Base-by-base conservation (phyloP, 2,329 filamentous ascomycete genomes). In the Polytolypa hystricis region DNA sequence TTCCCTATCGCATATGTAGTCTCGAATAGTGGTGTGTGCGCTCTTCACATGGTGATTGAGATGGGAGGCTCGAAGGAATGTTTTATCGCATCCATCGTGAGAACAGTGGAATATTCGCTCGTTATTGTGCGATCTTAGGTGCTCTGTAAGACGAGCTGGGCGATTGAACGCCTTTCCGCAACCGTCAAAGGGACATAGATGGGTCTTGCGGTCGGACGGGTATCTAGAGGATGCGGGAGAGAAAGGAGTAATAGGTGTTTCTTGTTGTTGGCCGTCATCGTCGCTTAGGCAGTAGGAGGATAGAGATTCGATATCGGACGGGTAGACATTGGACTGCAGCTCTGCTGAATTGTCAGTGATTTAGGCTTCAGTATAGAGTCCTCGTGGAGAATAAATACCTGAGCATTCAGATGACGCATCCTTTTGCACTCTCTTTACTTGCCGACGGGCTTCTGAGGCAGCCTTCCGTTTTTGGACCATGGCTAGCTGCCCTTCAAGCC, bases 161-260 rank as follows among this genome's bases (percentile, higher is more conserved):
- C 89, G 79, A 57, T 93, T 93, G 67, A 91, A 96, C 5, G 79
- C 77, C 62, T 93, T 93, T 40, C 66, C 62, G 55, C 89, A 96
- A 44, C 70, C 74, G 8, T 79, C 72, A 55, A 76, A 79, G 1
- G 80, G 77, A 61, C 89, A 95, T 37, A 67, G 65, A 45, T 86
- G 79, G 4, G 76, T 86, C 65, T 93, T 93, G 40, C 77, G 69
- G 54, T 75, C 83, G 28, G 78, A 83, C 3, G 79, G 79, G 42
- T 61, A 63, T 45, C 49, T 60, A 20, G 55, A 54, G 16, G 61
- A 61, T 10, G 40, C 39, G 9, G 73, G 69, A 3, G 70, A 72
- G 38, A 64, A 54, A 5, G 70, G 67, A 3, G 70, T 73, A 14
- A 62, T 49, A 6, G 70, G 68, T 1, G 70, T 72, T 27, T 65